These are phyloP conservation scores for Chaetomiaceae sp. DNA, from an alignment of 2,329 filamentous ascomycete species.

Conservation along the genomic window DNA sequence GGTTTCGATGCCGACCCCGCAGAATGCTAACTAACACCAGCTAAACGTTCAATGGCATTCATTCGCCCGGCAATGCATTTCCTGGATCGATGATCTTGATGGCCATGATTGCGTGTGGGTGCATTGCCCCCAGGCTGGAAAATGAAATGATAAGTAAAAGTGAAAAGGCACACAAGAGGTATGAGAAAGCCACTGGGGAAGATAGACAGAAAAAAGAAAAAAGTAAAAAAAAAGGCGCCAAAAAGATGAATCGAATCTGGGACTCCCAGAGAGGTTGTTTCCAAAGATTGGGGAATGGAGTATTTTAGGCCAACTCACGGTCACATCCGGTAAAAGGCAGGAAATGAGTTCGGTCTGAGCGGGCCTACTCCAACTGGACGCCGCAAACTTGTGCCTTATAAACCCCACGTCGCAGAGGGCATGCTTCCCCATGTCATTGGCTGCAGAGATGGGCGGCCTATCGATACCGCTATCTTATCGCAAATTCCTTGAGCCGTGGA, in stretches of 20 bases:
- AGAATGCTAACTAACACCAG: no score
- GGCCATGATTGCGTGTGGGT: no score
- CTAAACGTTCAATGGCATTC: no score
- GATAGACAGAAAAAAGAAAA: no score
- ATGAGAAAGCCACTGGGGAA: no score
- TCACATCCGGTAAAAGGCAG: slow-evolving; percentile 32
- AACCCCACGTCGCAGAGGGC: not conserved
- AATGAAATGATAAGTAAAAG: no score
- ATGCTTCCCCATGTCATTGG: no score
- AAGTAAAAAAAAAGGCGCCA: slow-evolving; percentile 6
- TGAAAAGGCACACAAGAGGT: no score
- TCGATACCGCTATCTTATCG: not conserved
- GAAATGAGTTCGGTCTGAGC: slow-evolving; percentile 30
- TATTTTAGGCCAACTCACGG: slow-evolving; percentile 30
- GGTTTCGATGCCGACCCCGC: slow-evolving; percentile 9
- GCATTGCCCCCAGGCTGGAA: no score
- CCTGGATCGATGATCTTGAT: no score
- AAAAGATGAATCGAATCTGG: slow-evolving; percentile 28
- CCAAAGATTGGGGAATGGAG: slow-evolving; percentile 29
- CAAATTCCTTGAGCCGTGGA: not conserved
- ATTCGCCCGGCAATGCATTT: no score
- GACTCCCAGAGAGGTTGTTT: slow-evolving; percentile 23
- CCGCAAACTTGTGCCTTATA: slow-evolving; percentile 8
- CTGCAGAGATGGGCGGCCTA: no score
- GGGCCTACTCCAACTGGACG: slow-evolving; percentile 21